A percentile compares a stretch with the other conserved stretches of the same genome.
These are phyloP conservation scores for Pseudohyphozyma bogoriensis DNA, from an alignment of 768 basidiomycete species.

Conservation along the genomic window DNA sequence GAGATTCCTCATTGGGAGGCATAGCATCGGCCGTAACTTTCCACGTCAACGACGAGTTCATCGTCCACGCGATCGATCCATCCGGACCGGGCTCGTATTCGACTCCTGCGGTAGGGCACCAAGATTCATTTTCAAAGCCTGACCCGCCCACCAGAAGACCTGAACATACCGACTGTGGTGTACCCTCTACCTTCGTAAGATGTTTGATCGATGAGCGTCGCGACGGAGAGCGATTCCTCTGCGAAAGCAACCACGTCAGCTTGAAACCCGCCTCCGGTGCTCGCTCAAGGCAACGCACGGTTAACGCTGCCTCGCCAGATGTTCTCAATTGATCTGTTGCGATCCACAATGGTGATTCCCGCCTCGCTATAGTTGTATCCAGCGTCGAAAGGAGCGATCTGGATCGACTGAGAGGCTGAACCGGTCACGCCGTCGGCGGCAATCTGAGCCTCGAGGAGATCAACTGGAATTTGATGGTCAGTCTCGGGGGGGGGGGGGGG, in stretches of 20 bases:
- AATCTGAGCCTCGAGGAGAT: constrained; percentile 75
- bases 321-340: constrained; percentile 10
- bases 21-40: constrained; percentile 55
- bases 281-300: no score
- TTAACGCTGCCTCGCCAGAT: constrained; percentile 24
- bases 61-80: constrained; percentile 76
- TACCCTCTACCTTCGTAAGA: constrained; percentile 22
- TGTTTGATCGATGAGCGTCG: constrained; percentile 20
- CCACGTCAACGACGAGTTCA: constrained; percentile 59
- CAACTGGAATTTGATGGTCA: no score
- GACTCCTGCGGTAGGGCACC: not conserved
- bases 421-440: constrained; percentile 44
- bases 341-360: not conserved
- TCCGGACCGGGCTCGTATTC: not conserved
- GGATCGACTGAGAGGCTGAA: constrained; percentile 68
- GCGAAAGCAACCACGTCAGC: no score
- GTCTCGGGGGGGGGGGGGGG: no score
- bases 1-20: constrained; percentile 50
- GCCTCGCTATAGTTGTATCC: constrained; percentile 46
- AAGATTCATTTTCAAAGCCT: not conserved
- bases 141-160: not conserved
- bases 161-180: constrained; percentile 28
- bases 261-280: no score
- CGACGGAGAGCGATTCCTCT: constrained; percentile 22
- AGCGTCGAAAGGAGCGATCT: constrained; percentile 46